A percentile compares a stretch with the other conserved stretches of the same genome.
Conservation (phyloP, 768 basidiomycete genomes). For the Hypholoma fasciculare region DNA sequence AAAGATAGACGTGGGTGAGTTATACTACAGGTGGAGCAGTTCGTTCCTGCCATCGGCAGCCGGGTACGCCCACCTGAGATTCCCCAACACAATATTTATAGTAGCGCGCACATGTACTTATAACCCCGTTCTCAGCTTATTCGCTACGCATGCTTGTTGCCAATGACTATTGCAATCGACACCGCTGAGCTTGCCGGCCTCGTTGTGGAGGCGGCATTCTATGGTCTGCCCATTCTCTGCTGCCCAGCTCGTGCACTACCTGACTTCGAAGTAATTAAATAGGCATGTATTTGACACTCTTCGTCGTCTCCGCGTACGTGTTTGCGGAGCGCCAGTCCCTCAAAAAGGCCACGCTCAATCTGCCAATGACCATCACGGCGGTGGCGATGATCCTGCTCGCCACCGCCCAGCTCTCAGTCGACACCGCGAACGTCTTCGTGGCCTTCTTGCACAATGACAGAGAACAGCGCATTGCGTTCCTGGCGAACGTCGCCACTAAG, state of each 20-base stretch:
- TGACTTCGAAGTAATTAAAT: neutral
- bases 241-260: neutral
- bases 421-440: constrained; percentile 13
- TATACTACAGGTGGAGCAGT: too few species aligned
- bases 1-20: too few species aligned
- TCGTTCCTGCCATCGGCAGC: too few species aligned
- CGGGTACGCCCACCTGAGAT: too few species aligned
- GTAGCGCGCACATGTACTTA: neutral
- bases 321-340: constrained; percentile 2
- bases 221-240: neutral
- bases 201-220: constrained; percentile 9
- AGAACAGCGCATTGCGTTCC: constrained; percentile 6
- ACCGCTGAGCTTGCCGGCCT: constrained; percentile 11
- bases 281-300: constrained; percentile 9
- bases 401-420: constrained; percentile 8
- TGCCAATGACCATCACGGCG: constrained; percentile 12
- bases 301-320: constrained; percentile 8
- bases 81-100: neutral
- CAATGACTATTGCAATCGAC: constrained; percentile 3
- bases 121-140: neutral
- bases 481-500: constrained; percentile 2
- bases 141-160: too few species aligned
- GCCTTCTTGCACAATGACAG: constrained; percentile 9
- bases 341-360: constrained; percentile 3
- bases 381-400: constrained; percentile 10